Evolutionary conservation across 1,284 basidiomycete species (phyloP), one percentile per base, ranked within the genome.

Genomic region (Erythrobasidium hasegawianum): DNA sequence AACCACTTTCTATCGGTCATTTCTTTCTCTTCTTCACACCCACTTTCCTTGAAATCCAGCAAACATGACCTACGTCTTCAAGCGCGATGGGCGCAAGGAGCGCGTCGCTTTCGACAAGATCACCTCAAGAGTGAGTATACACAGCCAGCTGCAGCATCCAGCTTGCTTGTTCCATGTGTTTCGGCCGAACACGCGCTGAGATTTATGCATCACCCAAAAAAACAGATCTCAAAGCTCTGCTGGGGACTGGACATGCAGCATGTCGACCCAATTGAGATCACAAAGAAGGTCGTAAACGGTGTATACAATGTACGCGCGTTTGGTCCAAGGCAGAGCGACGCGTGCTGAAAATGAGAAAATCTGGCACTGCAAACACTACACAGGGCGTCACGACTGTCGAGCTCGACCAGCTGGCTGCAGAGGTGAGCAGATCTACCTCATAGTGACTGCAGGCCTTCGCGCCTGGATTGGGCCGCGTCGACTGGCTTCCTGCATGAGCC

Each of bases 351-450:
- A 47, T 27, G 58, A 33, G 24, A 33, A 45, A n/a, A 13, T 29
- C 29, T n/a, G n/a, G n/a, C n/a, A n/a, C n/a, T n/a, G n/a, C 52
- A 26, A 26, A 54, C 20, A 16, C 24, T 4, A 95, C 95, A 78
- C 87, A 90, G 70, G 93, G 94, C 57, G 92, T 97, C 20, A 98
- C 94, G 9, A 98, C 96, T 9, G 90, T 92, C 66, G 96, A 98
- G 79, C 88, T 98, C 67, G 96, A 98, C 75, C 79, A 80, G 72
- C 74, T 80, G 53, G 79, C 79, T 39, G 74, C 74, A 16, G 74
- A 75, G 78, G 90, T 92, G 72, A 73, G 59, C 47, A 20, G 24
- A 22, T 13, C 1, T 13, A 8, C 26, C 9, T 40, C 47, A 14
- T 14, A 2, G 10, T 10, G 40, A 11, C 39, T 18, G 8, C 49